A percentile compares a stretch with the other conserved stretches of the same genome.
Conservation (phyloP, 2,329 filamentous ascomycete species). For the Dothistroma pini region DNA sequence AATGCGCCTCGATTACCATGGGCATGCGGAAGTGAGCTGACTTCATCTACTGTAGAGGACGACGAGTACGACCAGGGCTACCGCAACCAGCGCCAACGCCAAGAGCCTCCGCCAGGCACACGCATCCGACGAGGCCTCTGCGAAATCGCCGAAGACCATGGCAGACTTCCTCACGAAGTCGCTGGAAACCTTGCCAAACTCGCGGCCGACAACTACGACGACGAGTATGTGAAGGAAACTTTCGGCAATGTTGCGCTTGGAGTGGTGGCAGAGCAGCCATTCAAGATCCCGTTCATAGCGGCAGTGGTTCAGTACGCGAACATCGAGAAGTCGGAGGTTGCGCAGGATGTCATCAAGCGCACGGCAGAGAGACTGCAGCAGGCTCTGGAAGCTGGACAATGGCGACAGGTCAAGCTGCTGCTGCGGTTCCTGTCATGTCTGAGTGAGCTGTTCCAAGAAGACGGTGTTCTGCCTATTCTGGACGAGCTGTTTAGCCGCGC, state of each 20-base stretch:
- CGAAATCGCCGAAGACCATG: conserved; percentile 74
- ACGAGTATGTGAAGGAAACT: conserved; percentile 67
- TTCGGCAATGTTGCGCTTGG: conserved; percentile 73
- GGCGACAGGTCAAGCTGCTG: conserved; percentile 87
- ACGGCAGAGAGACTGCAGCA: conserved; percentile 61
- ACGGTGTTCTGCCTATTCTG: conserved; percentile 79
- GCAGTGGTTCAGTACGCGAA: conserved; percentile 79
- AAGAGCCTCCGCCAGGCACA: conserved; percentile 60
- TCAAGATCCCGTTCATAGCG: conserved; percentile 95
- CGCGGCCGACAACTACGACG: conserved; percentile 80
- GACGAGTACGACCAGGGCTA: conserved; percentile 72
- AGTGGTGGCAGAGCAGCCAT: conserved; percentile 83
- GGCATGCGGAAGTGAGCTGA: not conserved
- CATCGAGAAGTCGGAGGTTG: conserved; percentile 69
- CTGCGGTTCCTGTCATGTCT: conserved; percentile 87
- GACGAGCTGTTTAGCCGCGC: conserved; percentile 88
- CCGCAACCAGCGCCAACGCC: conserved; percentile 68
- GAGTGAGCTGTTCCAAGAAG: conserved; percentile 73
- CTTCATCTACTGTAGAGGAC: conserved; percentile 55
- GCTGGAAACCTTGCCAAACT: conserved; percentile 69
- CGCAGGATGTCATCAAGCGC: conserved; percentile 64
- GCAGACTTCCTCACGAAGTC: conserved; percentile 75
- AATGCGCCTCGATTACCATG: conserved; percentile 1
- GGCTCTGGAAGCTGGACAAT: conserved; percentile 68
- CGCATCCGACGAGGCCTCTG: conserved; percentile 75